Percentiles rank a stretch among this genome's conserved stretches.
Evolutionary conservation across 306 rosid species (phyloP).

Genomic region (Cotoneaster glaucophyllus): DNA sequence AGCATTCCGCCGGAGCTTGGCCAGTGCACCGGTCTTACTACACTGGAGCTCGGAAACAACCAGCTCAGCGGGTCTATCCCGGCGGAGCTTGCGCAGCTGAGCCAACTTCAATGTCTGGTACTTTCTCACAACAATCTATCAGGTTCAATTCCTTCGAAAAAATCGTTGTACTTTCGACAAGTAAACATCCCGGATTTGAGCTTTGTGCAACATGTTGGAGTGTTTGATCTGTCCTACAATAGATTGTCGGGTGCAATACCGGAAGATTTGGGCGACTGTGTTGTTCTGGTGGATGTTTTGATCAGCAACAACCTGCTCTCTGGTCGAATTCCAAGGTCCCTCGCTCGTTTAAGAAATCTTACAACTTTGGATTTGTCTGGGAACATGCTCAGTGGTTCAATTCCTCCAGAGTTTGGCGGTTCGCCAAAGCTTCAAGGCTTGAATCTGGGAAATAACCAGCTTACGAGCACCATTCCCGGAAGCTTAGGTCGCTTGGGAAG

Average conservation of each 20-base stretch:
- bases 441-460: conserved; percentile 67
- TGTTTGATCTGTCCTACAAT: conserved; percentile 76
- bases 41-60: conserved; percentile 87
- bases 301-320: conserved; percentile 67
- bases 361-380: conserved; percentile 87
- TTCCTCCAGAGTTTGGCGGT: conserved; percentile 65
- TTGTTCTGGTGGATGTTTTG: conserved; percentile 60
- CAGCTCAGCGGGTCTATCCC: conserved; percentile 65
- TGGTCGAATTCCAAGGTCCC: conserved; percentile 65
- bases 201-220: conserved; percentile 90
- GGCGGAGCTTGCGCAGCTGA: conserved; percentile 43
- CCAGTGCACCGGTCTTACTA: conserved; percentile 57
- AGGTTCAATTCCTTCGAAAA: conserved; percentile 72
- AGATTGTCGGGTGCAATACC: conserved; percentile 82
- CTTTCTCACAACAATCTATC: conserved; percentile 83
- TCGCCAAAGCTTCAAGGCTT: conserved; percentile 79
- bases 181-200: conserved; percentile 66
- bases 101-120: conserved; percentile 75
- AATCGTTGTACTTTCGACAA: conserved; percentile 66
- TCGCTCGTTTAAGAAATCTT: conserved; percentile 57
- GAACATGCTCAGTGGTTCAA: conserved; percentile 69
- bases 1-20: conserved; percentile 61
- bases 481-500: conserved; percentile 53
- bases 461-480: conserved; percentile 54
- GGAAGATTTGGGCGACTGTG: conserved; percentile 63